Base-by-base conservation (phyloP, 768 basidiomycete species). In the Arthromyces matolae region DNA sequence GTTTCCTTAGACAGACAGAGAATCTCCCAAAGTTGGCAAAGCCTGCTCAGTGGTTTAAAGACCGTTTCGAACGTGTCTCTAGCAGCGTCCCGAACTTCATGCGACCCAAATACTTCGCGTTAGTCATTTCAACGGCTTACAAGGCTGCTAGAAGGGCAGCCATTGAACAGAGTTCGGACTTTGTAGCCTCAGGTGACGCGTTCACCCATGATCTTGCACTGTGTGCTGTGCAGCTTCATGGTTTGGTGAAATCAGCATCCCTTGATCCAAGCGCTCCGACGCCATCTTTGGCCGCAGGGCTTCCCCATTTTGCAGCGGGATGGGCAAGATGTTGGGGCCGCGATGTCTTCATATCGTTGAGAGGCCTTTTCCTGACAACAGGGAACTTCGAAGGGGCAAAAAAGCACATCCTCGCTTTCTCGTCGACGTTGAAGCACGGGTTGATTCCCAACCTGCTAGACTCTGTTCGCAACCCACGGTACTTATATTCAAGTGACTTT, bases 281-380 rank as follows among this genome's bases (percentile, higher is more conserved):
- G 1, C 84, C 96, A 4, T 91, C 88, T 3, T 74, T 99, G 27
- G 93, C 96, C 8, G 96, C 96, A 20, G 96, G 96, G 16, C 71
- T 98, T 23, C 94, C 96, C 5, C 96, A 98, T 67, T 98, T 99
- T 62, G 74, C 90, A 1, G 71, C 86, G 7, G 84, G 86, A 5
- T 99, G 96, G 96, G 94, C 94, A 12, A 78, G 96, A 41, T 93
- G 89, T 62, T 99, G 96, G 96, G 96, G 96, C 3, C 81, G 96
- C 18, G 89, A 92, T 59, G 84, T 91, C 2, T 96, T 95, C 68
- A 96, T 96, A 62, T 95, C 93, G 3, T 68, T 96, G 16, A 82
- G 92, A 49, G 96, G 96, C 1, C 72, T 99, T 29, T 95, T 98
- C 71, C 71, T 98, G 60, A 87, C 93, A 0, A 97, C 94, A 0